These are phyloP conservation scores for Pythium sp. DNA, from an alignment of 352 stramenopile species.

Conservation along the genomic window DNA sequence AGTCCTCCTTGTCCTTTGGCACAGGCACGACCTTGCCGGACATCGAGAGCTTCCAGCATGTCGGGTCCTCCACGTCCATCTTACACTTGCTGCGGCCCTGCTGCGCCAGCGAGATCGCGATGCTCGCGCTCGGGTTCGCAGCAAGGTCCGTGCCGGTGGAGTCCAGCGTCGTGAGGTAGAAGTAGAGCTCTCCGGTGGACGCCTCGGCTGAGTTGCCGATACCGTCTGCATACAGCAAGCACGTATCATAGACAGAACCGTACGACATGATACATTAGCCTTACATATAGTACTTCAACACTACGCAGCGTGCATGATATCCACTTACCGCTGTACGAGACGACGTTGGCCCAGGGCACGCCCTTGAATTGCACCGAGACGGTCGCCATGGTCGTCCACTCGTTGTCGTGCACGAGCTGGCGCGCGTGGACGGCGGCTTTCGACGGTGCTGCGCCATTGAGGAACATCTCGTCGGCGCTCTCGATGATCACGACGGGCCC, in stretches of 20 bases:
- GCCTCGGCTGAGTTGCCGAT: conserved; percentile 42
- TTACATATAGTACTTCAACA: neutral
- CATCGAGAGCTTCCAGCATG: conserved; percentile 67
- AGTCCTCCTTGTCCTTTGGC: conserved; percentile 31
- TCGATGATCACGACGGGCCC: conserved; percentile 8
- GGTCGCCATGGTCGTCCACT: conserved; percentile 64
- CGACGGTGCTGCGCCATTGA: conserved; percentile 5
- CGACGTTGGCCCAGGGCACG: conserved; percentile 46
- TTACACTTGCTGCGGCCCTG: conserved; percentile 47
- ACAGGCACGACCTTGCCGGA: conserved; percentile 54
- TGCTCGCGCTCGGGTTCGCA: conserved; percentile 47
- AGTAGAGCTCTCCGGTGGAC: conserved; percentile 63
- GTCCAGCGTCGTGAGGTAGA: conserved; percentile 68
- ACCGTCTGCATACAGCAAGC: conserved; percentile 35
- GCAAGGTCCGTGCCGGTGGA: conserved; percentile 42
- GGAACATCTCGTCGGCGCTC: neutral
- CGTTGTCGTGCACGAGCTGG: conserved; percentile 61
- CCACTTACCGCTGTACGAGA: conserved; percentile 63
- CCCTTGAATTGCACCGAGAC: conserved; percentile 57
- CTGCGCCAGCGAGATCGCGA: conserved; percentile 65
- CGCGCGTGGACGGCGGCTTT: conserved; percentile 44
- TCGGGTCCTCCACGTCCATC: conserved; percentile 69
- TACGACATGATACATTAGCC: neutral
- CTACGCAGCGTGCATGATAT: neutral
- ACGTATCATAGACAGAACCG: too few relatives aligned